A percentile compares a stretch with the other conserved stretches of the same genome.
These are phyloP conservation scores for Rhizophora apiculata DNA, from an alignment of 345 rosid species.

Conservation along the genomic window DNA sequence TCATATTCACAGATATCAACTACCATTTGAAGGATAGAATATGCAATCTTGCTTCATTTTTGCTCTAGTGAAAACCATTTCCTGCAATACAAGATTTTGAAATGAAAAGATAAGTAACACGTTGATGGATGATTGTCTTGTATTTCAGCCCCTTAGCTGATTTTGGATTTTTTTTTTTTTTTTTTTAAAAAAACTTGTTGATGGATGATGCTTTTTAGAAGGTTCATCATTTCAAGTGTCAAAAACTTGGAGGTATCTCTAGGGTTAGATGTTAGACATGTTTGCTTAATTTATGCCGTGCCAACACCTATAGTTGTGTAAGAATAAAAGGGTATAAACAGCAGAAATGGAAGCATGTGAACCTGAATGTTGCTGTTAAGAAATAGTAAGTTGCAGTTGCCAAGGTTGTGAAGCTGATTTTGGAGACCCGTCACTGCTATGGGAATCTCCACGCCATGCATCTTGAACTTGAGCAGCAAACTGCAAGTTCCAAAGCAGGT, in stretches of 20 bases:
- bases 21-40: not conserved
- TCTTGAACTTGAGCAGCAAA: constrained; percentile 91
- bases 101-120: no score
- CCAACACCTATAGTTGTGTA: not conserved
- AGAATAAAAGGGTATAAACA: not conserved
- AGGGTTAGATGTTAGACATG: no score
- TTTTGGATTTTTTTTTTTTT: no score
- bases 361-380: constrained; percentile 25
- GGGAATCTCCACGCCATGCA: constrained; percentile 54
- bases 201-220: no score
- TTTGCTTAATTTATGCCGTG: no score
- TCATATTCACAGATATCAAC: not conserved
- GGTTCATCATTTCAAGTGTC: no score
- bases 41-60: not conserved
- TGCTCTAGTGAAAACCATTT: not conserved
- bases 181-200: no score
- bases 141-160: no score
- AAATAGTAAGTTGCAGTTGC: constrained; percentile 21
- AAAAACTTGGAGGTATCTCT: no score
- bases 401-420: constrained; percentile 30
- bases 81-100: constrained; percentile 15
- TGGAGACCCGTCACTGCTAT: constrained; percentile 69
- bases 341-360: not conserved
- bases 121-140: no score
- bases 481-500: constrained; percentile 91